Evolutionary conservation across 345 rosid species (phyloP), one percentile per base, ranked within the genome.

Genomic region (Raphanus sativus): DNA sequence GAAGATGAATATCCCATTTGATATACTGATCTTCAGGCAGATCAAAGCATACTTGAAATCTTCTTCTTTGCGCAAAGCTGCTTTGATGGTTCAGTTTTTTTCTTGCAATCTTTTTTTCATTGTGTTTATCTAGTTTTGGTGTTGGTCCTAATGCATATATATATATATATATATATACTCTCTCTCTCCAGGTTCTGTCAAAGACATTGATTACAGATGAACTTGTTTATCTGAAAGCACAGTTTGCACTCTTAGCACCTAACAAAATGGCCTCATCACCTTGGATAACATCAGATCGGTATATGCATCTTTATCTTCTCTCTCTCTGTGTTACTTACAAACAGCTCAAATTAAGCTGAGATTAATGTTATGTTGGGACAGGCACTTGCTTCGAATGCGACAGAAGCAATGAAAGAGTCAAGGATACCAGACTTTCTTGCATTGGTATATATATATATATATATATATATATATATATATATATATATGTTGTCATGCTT

Each of bases 381-480:
- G 98, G 90, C 89, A 40, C 87, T 94, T 81, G 80, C 85, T 83
- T 89, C 84, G 85, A 87, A 85, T 81, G 91, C 90, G 63, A 94
- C 98, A 6, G 92, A 89, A 70, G 92, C 97, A 63, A 94, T 94
- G 97, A 90, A 86, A 74, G 97, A 94, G 34, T 94, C 97, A 54
- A 88, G 85, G 25, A 73, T 94, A 32, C 87, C 89, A 1, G 97
- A 90, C 81, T 86, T 82, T 75, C 91, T 94, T 33, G 78, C 90
- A 2, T 65, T 76, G 69, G 75, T 38, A 78, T 28, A 21, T 21
- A 21, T 21, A 21, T 21, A n/a, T n/a, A n/a, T n/a, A n/a, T n/a
- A n/a, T n/a, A n/a, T n/a, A n/a, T n/a, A n/a, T n/a, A n/a, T n/a
- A n/a, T n/a, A n/a, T n/a, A n/a, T n/a, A n/a, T n/a, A n/a, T n/a